Base-by-base conservation (phyloP, 73 alveolate species). In the Paramecium biaurelia region DNA sequence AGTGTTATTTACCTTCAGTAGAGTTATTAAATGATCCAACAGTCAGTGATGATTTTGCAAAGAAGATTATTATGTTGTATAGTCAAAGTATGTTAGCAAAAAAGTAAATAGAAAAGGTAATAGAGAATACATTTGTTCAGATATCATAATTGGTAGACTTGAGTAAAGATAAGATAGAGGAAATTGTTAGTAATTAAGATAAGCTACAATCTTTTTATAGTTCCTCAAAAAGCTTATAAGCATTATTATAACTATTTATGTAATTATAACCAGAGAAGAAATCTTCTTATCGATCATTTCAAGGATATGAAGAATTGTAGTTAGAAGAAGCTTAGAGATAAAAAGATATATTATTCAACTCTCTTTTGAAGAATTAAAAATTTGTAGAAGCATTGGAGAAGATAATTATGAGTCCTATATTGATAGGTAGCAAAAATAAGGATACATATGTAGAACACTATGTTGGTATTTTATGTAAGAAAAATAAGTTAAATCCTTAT, bases 1-100 rank as follows among this genome's bases (percentile, higher is more conserved):
- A 79, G 15, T 79, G 90, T 47, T 79, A 79, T 79, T 47, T 43
- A 26, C 90, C 90, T 11, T 42, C 76, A 26, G 28, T 23, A 3
- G 90, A 79, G 15, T 43, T 79, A 23, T 14, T 79, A 23, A 70
- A 79, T 79, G 90, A 79, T 42, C 90, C 90, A 20, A 43, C 76
- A 2, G 70, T 79, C n/a, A 79, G 90, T 79, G 90, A 79, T 79
- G 90, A 79, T 47, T 79, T 79, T 79, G 90, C 90, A 8, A 79
- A 47, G 32, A 79, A 79, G 24, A 79, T 79, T 23, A 79, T 79
- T 11, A 79, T 79, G 90, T 7, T 79, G 7, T 79, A 79, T 79
- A 79, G 90, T 79, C 23, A 79, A 24, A 79, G 90, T 45, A 43
- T 24, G 49, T 43, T 79, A 53, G 90, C 90, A 14, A 79, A 79